Base-by-base conservation (phyloP, 2,329 filamentous ascomycete species). In the Diaporthe helianthi region DNA sequence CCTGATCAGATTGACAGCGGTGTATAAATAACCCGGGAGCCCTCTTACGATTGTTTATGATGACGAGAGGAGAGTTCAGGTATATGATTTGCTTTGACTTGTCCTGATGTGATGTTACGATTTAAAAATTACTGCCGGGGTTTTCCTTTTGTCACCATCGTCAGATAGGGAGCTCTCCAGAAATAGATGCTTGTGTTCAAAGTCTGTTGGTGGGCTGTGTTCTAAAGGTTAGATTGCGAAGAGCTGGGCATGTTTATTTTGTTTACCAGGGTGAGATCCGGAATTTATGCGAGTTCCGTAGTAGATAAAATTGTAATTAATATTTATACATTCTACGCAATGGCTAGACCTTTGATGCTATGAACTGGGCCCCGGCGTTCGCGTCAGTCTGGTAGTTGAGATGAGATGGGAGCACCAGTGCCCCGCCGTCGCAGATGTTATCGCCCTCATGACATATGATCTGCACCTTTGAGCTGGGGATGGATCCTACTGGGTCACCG, bases 1-100 rank as follows among this genome's bases (percentile, higher is more conserved):
- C 82, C 83, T 2, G 79, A 82, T 15, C 84, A 86, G 75, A 86
- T 87, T 71, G 85, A 89, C 73, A 87, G 85, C 69, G 86, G 87
- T 4, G 74, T 85, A 65, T 86, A 73, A 78, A 60, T 12, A 9
- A 12, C 12, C 55, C 6, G 3, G n/a, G 13, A 13, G 9, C 5
- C 22, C 9, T 13, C 3, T 4, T 41, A 2, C 2, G 44, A 9
- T 10, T n/a, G 12, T 54, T 6, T 36, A n/a, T 24, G 31, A n/a
- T 3, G 19, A 41, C 15, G 6, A 7, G 4, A 15, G 10, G n/a
- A 17, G 31, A 12, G 10, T 29, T 60, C 12, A 46, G 36, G 2
- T n/a, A 44, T 13, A 68, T 13, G 12, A 49, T 19, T n/a, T n/a
- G 7, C 6, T 19, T 46, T 6, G 17, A 3, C 4, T 63, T 53